phyloP scores from a whole-genome alignment of 2,329 filamentous ascomycete species.

The Clarireedia hainanense region DNA sequence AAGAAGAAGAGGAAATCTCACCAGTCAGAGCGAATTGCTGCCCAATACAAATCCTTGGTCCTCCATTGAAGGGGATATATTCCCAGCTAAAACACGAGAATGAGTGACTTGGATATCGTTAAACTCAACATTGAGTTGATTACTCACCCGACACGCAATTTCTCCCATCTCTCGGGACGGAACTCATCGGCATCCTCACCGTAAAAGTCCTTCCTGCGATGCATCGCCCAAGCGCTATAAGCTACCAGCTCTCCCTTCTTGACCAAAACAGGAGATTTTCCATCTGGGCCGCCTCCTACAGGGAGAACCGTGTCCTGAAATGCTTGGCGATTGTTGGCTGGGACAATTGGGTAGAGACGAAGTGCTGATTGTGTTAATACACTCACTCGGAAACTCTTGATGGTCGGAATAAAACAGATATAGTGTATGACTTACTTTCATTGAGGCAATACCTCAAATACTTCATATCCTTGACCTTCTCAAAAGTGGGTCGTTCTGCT shows the following conservation, averaged over 20 bases:
- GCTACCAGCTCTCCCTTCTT: conserved; percentile 18
- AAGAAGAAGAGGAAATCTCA: conserved; percentile 3
- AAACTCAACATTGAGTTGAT: background rate
- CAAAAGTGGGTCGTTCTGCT: conserved; percentile 6
- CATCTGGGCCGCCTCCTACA: conserved; percentile 30
- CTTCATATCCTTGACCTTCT: conserved; percentile 15
- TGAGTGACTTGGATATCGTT: background rate
- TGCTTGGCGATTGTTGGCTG: conserved; percentile 43
- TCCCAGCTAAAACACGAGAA: conserved; percentile 47
- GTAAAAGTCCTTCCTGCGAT: conserved; percentile 48
- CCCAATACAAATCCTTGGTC: conserved; percentile 64
- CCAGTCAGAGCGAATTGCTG: conserved; percentile 24
- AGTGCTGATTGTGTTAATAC: conserved; percentile 28
- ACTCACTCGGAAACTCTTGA: conserved; percentile 2
- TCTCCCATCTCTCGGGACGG: conserved; percentile 27
- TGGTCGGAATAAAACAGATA: conserved; percentile 3
- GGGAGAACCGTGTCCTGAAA: conserved; percentile 35
- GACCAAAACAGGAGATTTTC: conserved; percentile 27
- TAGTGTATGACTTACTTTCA: conserved; percentile 30
- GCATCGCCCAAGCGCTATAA: conserved; percentile 26
- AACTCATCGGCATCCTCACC: conserved; percentile 44
- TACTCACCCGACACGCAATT: conserved; percentile 15
- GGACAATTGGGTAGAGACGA: conserved; percentile 39
- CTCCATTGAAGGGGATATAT: conserved; percentile 67
- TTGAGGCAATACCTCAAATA: conserved; percentile 20